Evolutionary conservation across 129 eudicot genomes (phyloP).

Genomic region (Saussurea involucrata): DNA sequence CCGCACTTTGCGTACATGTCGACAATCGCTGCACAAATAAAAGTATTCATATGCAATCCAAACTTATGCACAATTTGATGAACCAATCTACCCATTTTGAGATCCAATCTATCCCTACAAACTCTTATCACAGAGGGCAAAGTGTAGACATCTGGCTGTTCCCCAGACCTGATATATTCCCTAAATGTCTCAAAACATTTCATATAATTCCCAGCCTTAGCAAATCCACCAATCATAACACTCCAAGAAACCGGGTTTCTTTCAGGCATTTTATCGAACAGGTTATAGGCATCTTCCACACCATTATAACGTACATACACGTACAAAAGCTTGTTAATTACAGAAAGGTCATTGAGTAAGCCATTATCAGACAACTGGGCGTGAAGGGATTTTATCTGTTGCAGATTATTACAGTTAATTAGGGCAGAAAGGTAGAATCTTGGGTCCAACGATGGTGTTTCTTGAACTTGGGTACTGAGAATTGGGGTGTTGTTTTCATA

Average conservation of each 20-base stretch:
- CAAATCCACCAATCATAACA: slow-evolving; percentile 72
- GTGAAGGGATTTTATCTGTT: slow-evolving; percentile 41
- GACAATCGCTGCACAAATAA: slow-evolving; percentile 51
- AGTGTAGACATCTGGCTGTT: slow-evolving; percentile 45
- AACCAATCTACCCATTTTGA: slow-evolving; percentile 54
- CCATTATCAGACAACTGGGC: slow-evolving; percentile 42
- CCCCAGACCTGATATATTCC: slow-evolving; percentile 52
- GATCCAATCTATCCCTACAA: slow-evolving; percentile 45
- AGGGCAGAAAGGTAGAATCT: slow-evolving; percentile 38
- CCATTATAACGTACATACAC: slow-evolving; percentile 30
- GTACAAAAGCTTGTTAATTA: slow-evolving; percentile 49
- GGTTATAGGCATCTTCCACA: slow-evolving; percentile 34
- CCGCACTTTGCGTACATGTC: slow-evolving; percentile 77
- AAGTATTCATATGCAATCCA: slow-evolving; percentile 30
- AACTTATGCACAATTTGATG: slow-evolving; percentile 46
- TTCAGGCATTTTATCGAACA: slow-evolving; percentile 51
- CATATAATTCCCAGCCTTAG: slow-evolving; percentile 39
- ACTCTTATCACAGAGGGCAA: slow-evolving; percentile 51
- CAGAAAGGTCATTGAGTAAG: slow-evolving; percentile 26
- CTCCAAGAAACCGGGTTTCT: slow-evolving; percentile 68
- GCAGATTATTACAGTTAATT: slow-evolving; percentile 34
- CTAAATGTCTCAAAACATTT: slow-evolving; percentile 52
- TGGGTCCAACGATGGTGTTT: slow-evolving; percentile 29
- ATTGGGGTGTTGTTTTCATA: slow-evolving; percentile 19
- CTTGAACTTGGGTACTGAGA: slow-evolving; percentile 21